Conservation (phyloP, 164 flowering plant genomes). For the Paratinospora sagittata region DNA sequence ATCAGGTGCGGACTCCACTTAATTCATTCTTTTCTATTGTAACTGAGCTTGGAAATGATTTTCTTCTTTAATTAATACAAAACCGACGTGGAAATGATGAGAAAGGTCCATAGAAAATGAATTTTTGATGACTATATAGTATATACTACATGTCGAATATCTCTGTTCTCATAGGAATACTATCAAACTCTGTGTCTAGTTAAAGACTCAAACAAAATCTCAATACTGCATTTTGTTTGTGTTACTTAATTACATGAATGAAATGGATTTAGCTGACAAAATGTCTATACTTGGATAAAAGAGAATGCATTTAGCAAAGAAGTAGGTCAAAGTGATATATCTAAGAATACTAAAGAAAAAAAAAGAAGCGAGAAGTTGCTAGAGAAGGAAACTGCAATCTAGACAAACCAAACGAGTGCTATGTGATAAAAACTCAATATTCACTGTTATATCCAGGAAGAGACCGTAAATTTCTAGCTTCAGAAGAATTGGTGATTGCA, state of each 20-base stretch:
- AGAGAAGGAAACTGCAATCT: neutral
- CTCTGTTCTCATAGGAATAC: neutral
- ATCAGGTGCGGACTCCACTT: slow-evolving; percentile 25
- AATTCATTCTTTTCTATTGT: neutral
- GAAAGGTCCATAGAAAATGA: neutral
- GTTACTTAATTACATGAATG: neutral
- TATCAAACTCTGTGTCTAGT: neutral
- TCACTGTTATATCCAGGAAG: neutral
- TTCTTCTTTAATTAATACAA: neutral
- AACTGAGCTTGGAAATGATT: neutral
- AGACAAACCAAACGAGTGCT: no score
- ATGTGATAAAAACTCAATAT: neutral
- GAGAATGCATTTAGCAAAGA: slow-evolving; percentile 1
- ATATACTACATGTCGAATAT: neutral
- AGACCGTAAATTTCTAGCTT: neutral
- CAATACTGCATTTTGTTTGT: neutral
- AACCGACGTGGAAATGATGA: no score
- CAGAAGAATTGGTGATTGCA: neutral
- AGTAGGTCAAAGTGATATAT: neutral
- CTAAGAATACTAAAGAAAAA: neutral
- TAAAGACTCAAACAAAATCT: neutral
- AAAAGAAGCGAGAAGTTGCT: neutral
- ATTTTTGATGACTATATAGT: neutral
- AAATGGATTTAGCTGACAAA: neutral
- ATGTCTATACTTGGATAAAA: neutral